Evolutionary conservation across 176 grass and related monocot genomes (phyloP).

Genomic region (Pontederia paniculata): DNA sequence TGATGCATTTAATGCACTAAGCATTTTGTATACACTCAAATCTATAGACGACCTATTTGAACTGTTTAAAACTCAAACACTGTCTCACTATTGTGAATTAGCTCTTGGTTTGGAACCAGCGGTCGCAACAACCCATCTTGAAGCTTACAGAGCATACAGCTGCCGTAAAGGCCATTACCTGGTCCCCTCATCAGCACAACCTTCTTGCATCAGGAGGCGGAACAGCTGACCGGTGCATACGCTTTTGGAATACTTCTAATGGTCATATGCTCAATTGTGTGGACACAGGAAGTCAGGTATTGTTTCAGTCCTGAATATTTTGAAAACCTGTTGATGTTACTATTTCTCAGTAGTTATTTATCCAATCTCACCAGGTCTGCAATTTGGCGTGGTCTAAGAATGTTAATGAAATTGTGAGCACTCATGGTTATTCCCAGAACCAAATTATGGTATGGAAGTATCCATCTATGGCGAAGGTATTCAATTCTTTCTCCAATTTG

Average conservation of each 20-base stretch:
- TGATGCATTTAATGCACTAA: not conserved
- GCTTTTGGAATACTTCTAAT: slow-evolving; percentile 88
- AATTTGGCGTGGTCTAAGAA: slow-evolving; percentile 98
- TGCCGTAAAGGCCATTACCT: slow-evolving; percentile 88
- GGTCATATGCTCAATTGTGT: slow-evolving; percentile 80
- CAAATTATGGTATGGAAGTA: slow-evolving; percentile 99
- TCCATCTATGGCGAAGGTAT: slow-evolving; percentile 85
- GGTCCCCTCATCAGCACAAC: slow-evolving; percentile 91
- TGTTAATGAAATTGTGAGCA: slow-evolving; percentile 89
- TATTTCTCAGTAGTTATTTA: not conserved
- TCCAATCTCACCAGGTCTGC: slow-evolving; percentile 70
- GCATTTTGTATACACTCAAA: not conserved
- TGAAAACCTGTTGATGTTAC: not conserved
- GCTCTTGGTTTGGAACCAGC: slow-evolving; percentile 89
- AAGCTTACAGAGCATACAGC: slow-evolving; percentile 85
- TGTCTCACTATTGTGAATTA: slow-evolving; percentile 17
- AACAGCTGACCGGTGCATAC: slow-evolving; percentile 85
- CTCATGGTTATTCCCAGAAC: slow-evolving; percentile 95
- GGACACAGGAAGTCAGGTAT: slow-evolving; percentile 88
- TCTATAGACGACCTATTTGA: not conserved
- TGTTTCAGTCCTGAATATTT: slow-evolving; percentile 12
- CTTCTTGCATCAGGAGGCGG: slow-evolving; percentile 91
- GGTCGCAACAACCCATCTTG: slow-evolving; percentile 67
- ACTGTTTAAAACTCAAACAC: not conserved
- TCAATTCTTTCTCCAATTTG: no score